Base-by-base conservation (phyloP, 148 eudicot genomes). In the Fagopyrum homotropicum region DNA sequence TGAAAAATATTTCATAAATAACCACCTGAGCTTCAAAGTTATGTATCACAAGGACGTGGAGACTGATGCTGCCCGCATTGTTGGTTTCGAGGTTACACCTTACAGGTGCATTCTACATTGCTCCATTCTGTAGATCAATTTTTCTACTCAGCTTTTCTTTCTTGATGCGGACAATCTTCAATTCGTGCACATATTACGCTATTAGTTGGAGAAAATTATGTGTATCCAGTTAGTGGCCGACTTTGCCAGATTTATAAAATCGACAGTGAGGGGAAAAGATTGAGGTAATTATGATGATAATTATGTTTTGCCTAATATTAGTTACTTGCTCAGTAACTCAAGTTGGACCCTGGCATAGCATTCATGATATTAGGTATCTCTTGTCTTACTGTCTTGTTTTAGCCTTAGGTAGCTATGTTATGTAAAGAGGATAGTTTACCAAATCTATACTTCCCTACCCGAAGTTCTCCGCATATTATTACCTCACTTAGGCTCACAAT, bases 11-110 rank as follows among this genome's bases (percentile, higher is more conserved):
- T 83, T 86, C 54, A 83, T 86, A 74, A 72, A 86, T 52, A 83
- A 86, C 80, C 88, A 86, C 78, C 78, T 86, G 48, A 74, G 59
- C 69, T 86, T 86, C 84, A 86, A 77, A 86, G 88, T 86, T 64
- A 81, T 83, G 81, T 86, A 81, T 79, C 88, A 83, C 78, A 81
- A 80, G 80, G 88, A 86, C 77, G 72, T 48, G 16, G 83, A 83
- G 74, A 75, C 83, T 57, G 88, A 86, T 60, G 69, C 78, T 49
- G 84, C 88, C 45, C 86, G 88, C 74, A 85, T 85, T 47, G 88
- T 85, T 66, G 88, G 88, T 52, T 86, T 86, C 72, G 88, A 81
- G 78, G 88, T 86, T 83, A 79, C 80, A 45, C 88, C 86, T 46
- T 77, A 73, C 81, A 83, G 88, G 88, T 83, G 73, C 40, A 75